A percentile compares a stretch with the other conserved stretches of the same genome.
These are phyloP conservation scores for Cinnamomum micranthum DNA, from an alignment of 164 flowering plant genomes.

Conservation along the genomic window DNA sequence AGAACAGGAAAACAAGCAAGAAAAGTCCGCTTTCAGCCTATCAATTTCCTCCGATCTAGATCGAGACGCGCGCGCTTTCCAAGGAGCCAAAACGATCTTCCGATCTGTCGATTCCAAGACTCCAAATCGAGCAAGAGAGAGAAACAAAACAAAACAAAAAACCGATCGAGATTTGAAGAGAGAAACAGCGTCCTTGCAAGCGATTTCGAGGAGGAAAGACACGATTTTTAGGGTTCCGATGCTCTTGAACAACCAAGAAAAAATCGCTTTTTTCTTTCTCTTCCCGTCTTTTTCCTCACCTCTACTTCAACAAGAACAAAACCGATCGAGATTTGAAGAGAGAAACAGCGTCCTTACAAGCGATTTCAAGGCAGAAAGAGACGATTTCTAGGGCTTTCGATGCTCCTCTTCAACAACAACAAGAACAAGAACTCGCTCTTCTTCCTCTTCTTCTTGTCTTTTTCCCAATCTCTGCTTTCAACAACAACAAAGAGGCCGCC, in stretches of 20 bases:
- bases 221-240: background rate
- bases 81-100: background rate
- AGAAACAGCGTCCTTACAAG: background rate
- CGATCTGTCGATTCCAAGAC: background rate
- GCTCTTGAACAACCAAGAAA: background rate
- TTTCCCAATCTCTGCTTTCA: background rate
- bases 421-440: too few relatives aligned
- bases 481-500: conserved; percentile 5
- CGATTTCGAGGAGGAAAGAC: background rate
- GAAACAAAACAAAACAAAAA: background rate
- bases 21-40: background rate
- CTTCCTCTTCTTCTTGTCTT: too few relatives aligned
- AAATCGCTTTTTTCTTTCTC: too few relatives aligned
- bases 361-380: background rate
- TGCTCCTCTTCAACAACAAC: background rate
- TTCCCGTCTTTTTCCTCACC: too few relatives aligned
- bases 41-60: conserved; percentile 3
- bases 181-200: background rate
- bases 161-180: background rate
- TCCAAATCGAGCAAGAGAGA: too few relatives aligned
- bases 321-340: background rate
- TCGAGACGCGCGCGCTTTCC: conserved; percentile 2
- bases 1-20: background rate
- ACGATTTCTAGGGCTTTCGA: conserved; percentile 1
- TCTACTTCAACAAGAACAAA: background rate